phyloP scores from a whole-genome alignment of 2,329 filamentous ascomycete species.

The Colletotrichum brevisporum region DNA sequence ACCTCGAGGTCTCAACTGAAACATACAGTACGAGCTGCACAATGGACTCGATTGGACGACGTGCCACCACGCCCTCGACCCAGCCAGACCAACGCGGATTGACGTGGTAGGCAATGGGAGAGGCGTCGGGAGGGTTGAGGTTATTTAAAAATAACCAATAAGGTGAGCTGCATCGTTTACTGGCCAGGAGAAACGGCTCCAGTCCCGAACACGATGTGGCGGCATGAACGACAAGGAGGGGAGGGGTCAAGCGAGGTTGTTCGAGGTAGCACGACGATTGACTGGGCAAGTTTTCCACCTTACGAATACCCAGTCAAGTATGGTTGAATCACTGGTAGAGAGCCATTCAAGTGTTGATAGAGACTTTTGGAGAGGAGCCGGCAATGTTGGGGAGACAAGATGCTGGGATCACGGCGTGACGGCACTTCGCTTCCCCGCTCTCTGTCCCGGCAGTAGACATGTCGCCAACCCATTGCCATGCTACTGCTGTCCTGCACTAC shows the following conservation, averaged over 20 bases:
- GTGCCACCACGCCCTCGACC: background rate
- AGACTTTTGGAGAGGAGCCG: background rate
- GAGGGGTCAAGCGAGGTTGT: conserved; percentile 30
- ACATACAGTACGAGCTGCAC: conserved; percentile 10
- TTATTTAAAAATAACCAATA: conserved; percentile 28
- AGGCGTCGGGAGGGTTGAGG: conserved; percentile 31
- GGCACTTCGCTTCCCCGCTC: background rate
- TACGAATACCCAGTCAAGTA: background rate
- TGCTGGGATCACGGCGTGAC: background rate
- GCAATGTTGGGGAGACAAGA: conserved; percentile 10
- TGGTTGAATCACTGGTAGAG: background rate
- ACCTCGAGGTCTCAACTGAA: conserved; percentile 16
- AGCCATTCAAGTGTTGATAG: background rate
- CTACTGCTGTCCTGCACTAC: background rate
- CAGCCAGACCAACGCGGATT: conserved; percentile 19
- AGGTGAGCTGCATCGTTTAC: conserved; percentile 23
- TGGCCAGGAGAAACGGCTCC: conserved; percentile 7
- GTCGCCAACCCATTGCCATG: background rate
- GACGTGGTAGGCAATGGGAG: conserved; percentile 27
- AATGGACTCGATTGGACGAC: conserved; percentile 30
- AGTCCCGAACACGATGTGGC: conserved; percentile 1
- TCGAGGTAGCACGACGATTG: conserved; percentile 7
- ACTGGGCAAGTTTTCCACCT: conserved; percentile 11
- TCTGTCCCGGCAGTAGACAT: background rate
- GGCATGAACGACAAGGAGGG: conserved; percentile 19